A percentile compares a stretch with the other conserved stretches of the same genome.
Conservation (phyloP, 305 asterid genomes). For the Solanum chacoense region DNA sequence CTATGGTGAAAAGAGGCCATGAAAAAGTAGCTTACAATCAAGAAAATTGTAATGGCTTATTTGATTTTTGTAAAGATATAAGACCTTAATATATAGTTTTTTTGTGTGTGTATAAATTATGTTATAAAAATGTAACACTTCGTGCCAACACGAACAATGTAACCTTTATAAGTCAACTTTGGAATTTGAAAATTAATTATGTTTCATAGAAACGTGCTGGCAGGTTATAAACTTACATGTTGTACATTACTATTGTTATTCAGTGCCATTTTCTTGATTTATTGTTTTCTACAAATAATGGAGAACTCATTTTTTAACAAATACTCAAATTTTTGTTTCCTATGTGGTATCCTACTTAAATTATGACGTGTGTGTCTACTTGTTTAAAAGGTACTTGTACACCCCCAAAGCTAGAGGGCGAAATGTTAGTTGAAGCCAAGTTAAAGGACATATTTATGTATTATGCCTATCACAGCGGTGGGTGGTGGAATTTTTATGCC, state of each 20-base stretch:
- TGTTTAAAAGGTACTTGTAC: no score
- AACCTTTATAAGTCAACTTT: conserved; percentile 9
- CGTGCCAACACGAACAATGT: conserved; percentile 46
- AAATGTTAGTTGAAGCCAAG: neutral
- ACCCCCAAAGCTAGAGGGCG: neutral
- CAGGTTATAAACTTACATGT: conserved; percentile 10
- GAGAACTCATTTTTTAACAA: neutral
- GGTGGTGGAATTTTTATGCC: neutral
- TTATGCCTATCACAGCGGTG: neutral
- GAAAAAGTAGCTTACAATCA: neutral
- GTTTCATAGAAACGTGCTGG: conserved; percentile 25
- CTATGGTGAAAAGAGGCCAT: conserved; percentile 3
- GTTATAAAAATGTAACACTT: conserved; percentile 5
- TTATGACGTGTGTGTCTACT: neutral
- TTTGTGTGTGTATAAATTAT: neutral
- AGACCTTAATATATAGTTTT: conserved; percentile 15
- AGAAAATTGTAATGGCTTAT: neutral
- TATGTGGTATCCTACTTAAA: neutral
- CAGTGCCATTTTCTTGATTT: neutral
- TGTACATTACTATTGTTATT: neutral
- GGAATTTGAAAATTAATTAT: neutral
- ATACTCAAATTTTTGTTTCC: no score
- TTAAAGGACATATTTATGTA: no score
- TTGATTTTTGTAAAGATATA: conserved; percentile 9
- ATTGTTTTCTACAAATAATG: neutral